These are phyloP conservation scores for Sporothrix protearum DNA, from an alignment of 2,329 filamentous ascomycete genomes.

Conservation along the genomic window DNA sequence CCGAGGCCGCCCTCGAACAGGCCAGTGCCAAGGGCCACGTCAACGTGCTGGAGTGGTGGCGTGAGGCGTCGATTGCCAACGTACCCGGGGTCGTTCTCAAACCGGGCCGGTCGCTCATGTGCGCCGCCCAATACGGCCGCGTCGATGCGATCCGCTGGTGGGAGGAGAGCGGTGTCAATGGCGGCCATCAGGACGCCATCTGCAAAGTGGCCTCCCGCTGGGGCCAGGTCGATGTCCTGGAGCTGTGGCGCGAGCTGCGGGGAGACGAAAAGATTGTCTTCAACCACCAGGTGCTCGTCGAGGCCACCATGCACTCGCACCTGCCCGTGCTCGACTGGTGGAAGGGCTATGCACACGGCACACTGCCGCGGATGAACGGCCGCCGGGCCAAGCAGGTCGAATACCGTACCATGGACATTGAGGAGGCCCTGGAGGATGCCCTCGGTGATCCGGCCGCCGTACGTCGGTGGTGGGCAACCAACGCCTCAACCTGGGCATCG, in stretches of 20 bases:
- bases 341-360: conserved; percentile 63
- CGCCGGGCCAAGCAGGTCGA: conserved; percentile 68
- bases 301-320: conserved; percentile 82
- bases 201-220: conserved; percentile 80
- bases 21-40: conserved; percentile 81
- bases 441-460: conserved; percentile 68
- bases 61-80: conserved; percentile 52
- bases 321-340: conserved; percentile 88
- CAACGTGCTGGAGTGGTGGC: conserved; percentile 92
- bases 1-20: conserved; percentile 80
- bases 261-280: conserved; percentile 52
- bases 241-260: conserved; percentile 74
- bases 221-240: conserved; percentile 78
- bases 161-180: conserved; percentile 75
- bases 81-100: conserved; percentile 55
- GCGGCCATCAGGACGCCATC: conserved; percentile 75
- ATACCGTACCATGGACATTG: conserved; percentile 93
- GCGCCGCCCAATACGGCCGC: conserved; percentile 78
- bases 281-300: conserved; percentile 56
- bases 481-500: conserved; percentile 74
- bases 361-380: conserved; percentile 53
- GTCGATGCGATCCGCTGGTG: conserved; percentile 80
- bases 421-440: conserved; percentile 88
- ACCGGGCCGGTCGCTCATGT: conserved; percentile 78
- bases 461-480: conserved; percentile 80